Conservation (phyloP, 768 basidiomycete species). For the Pholiota molesta region DNA sequence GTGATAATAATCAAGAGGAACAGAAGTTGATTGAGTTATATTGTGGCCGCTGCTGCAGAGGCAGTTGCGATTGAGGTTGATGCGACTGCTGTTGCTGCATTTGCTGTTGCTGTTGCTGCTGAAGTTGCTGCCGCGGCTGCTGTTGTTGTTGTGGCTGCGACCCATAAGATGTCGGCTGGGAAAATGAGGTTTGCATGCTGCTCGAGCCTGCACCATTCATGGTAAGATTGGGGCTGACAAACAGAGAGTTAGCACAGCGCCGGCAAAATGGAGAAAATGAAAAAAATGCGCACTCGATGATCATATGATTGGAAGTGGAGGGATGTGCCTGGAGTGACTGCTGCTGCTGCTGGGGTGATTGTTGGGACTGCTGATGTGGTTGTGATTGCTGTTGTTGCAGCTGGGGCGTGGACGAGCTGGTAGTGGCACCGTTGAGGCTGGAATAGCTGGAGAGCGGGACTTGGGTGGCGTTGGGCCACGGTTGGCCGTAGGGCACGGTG, state of each 20-base stretch:
- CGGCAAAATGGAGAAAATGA: conserved; percentile 2
- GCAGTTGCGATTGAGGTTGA: conserved; percentile 24
- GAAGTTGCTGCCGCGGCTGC: conserved; percentile 23
- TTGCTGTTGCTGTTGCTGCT: conserved; percentile 17
- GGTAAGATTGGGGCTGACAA: conserved; percentile 58
- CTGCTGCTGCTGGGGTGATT: conserved; percentile 31
- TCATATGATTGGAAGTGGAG: conserved; percentile 45
- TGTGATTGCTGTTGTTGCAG: conserved; percentile 24
- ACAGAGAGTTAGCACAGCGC: conserved; percentile 14
- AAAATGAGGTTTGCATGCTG: conserved; percentile 45
- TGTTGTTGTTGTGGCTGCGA: conserved; percentile 36
- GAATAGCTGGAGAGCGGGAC: conserved; percentile 77
- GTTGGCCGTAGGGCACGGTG: conserved; percentile 54
- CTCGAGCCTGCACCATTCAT: conserved; percentile 50
- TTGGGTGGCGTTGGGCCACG: conserved; percentile 40
- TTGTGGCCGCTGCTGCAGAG: conserved; percentile 14
- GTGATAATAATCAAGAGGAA: conserved; percentile 28
- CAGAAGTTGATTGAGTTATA: conserved; percentile 19
- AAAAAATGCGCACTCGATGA: conserved; percentile 66
- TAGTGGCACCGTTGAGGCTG: conserved; percentile 78
- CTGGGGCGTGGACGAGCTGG: conserved; percentile 33
- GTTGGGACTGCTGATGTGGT: conserved; percentile 27
- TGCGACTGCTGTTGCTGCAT: conserved; percentile 36
- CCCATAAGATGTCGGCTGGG: conserved; percentile 43
- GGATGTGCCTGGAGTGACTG: conserved; percentile 28